Percentiles rank a stretch among this genome's conserved stretches.
These are phyloP conservation scores for Trichoderma reesei DNA, from an alignment of 495 filamentous ascomycete genomes.

Conservation along the genomic window DNA sequence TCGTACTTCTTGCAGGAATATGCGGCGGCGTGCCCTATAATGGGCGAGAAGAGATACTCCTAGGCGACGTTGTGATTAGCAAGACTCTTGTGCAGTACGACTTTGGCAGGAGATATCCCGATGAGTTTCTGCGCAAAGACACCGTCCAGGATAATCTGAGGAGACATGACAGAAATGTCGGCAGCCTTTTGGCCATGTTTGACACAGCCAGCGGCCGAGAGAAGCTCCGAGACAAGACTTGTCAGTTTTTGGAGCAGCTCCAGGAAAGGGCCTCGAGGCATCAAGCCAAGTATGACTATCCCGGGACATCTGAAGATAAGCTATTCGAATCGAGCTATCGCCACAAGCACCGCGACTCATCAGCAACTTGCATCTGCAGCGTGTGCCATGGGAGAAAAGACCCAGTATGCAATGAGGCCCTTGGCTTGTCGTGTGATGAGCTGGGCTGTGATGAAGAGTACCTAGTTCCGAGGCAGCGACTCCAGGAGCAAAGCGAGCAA, in stretches of 20 bases:
- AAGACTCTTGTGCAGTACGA: constrained; percentile 29
- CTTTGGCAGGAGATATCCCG: constrained; percentile 26
- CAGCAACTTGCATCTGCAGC: constrained; percentile 8
- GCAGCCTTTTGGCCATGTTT: constrained; percentile 19
- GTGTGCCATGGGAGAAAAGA: not conserved
- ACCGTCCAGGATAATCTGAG: constrained; percentile 23
- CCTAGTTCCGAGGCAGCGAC: constrained; percentile 10
- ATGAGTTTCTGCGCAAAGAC: constrained; percentile 24
- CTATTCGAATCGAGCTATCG: constrained; percentile 22
- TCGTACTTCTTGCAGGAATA: constrained; percentile 25
- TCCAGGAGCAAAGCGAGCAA: not conserved
- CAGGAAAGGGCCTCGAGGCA: constrained; percentile 11
- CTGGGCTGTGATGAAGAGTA: constrained; percentile 15
- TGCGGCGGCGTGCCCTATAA: constrained; percentile 24
- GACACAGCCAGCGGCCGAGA: constrained; percentile 10
- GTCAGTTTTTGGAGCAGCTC: constrained; percentile 14
- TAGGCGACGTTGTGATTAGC: constrained; percentile 40
- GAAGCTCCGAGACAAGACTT: constrained; percentile 15
- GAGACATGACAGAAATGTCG: constrained; percentile 24
- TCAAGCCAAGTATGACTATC: constrained; percentile 14
- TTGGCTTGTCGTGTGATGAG: constrained; percentile 13
- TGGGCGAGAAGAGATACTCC: constrained; percentile 19
- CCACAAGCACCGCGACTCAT: constrained; percentile 20
- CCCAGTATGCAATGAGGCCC: constrained; percentile 10
- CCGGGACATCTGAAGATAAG: constrained; percentile 19